A percentile compares a stretch with the other conserved stretches of the same genome.
These are phyloP conservation scores for Sclerospora graminicola DNA, from an alignment of 352 stramenopile species.

Conservation along the genomic window DNA sequence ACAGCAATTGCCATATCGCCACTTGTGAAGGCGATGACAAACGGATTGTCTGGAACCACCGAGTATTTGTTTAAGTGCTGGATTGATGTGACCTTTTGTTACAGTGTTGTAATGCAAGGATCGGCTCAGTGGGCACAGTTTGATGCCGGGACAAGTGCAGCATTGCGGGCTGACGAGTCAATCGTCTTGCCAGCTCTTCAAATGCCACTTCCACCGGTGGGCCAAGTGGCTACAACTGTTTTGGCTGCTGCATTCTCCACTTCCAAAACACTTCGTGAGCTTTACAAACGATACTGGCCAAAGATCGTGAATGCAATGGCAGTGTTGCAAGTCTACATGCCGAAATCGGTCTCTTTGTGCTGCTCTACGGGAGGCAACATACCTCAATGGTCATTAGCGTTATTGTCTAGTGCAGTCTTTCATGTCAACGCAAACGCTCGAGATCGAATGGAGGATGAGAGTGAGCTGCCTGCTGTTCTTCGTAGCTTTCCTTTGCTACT, in stretches of 20 bases:
- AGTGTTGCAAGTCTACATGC: constrained; percentile 20
- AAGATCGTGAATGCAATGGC: constrained; percentile 39
- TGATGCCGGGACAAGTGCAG: constrained; percentile 1
- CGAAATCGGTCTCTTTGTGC: constrained; percentile 9
- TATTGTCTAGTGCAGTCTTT: constrained; percentile 32
- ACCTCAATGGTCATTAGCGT: constrained; percentile 16
- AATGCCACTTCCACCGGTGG: constrained; percentile 18
- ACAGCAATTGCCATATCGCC: constrained; percentile 16
- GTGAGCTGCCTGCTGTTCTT: constrained; percentile 29
- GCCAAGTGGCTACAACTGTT: constrained; percentile 1
- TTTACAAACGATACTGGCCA: constrained; percentile 56
- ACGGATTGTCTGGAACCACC: constrained; percentile 25
- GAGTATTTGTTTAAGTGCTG: constrained; percentile 44
- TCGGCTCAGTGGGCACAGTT: constrained; percentile 24
- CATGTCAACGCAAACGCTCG: constrained; percentile 33
- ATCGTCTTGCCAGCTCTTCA: constrained; percentile 23
- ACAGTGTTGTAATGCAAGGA: constrained; percentile 38
- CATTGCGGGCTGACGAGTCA: constrained; percentile 6
- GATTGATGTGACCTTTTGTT: constrained; percentile 36
- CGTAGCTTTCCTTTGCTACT: constrained; percentile 28
- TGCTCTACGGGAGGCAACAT: constrained; percentile 5
- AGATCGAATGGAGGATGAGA: constrained; percentile 28
- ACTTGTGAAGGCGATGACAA: constrained; percentile 48
- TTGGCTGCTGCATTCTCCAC: constrained; percentile 2
- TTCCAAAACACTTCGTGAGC: constrained; percentile 13